Conservation (phyloP, 2,329 filamentous ascomycete genomes). For the Volutella citrinella region DNA sequence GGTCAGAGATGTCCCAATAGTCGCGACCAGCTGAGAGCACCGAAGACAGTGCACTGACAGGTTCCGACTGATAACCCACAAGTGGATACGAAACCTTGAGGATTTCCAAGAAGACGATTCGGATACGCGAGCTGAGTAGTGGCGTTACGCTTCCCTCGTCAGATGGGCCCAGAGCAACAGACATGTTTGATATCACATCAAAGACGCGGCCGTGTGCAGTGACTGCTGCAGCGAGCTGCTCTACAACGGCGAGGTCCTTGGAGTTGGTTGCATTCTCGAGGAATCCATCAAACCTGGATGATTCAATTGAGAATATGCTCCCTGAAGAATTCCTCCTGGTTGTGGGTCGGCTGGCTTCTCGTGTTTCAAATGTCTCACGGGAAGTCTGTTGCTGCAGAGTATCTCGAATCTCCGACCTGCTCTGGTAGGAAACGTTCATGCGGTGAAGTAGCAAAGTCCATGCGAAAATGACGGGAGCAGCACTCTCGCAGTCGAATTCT, state of each 20-base stretch:
- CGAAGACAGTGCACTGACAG: conserved; percentile 63
- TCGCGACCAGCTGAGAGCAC: conserved; percentile 55
- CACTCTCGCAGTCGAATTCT: conserved; percentile 54
- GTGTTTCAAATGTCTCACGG: conserved; percentile 52
- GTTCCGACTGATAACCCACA: conserved; percentile 70
- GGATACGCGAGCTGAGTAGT: conserved; percentile 60
- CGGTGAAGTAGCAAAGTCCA: conserved; percentile 77
- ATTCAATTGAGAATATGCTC: conserved; percentile 61
- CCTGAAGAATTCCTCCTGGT: conserved; percentile 58
- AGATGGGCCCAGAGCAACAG: conserved; percentile 43
- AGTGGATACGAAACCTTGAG: conserved; percentile 64
- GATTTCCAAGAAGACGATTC: conserved; percentile 65
- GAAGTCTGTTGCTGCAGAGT: conserved; percentile 57
- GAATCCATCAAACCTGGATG: conserved; percentile 57
- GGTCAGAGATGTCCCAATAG: conserved; percentile 51
- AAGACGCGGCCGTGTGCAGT: conserved; percentile 52
- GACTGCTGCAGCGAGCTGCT: conserved; percentile 46
- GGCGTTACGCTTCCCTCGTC: conserved; percentile 46
- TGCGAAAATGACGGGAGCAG: conserved; percentile 71
- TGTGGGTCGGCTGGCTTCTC: conserved; percentile 37
- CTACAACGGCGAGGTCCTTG: conserved; percentile 50
- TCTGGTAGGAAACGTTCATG: conserved; percentile 62
- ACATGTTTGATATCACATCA: conserved; percentile 51
- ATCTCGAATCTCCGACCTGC: conserved; percentile 59
- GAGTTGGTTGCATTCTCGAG: conserved; percentile 48